phyloP scores from a whole-genome alignment of 2,329 filamentous ascomycete species.

The Rutstroemia sydowiana region DNA sequence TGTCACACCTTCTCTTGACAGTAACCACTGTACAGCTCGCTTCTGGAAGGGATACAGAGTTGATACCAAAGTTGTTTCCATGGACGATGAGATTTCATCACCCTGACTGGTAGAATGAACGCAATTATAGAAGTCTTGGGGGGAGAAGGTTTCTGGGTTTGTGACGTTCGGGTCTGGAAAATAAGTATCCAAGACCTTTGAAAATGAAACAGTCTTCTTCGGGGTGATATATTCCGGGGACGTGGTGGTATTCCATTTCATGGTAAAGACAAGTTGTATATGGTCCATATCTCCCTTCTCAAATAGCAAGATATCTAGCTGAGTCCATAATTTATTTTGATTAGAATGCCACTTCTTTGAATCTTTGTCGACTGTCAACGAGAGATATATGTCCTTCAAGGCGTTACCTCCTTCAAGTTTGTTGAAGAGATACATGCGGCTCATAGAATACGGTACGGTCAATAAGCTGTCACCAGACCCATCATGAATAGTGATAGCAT shows the following conservation, averaged over 20 bases:
- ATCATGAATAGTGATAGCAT: slow-evolving; percentile 19
- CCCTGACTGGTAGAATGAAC: slow-evolving; percentile 52
- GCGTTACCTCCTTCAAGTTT: not conserved
- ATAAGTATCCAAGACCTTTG: slow-evolving; percentile 24
- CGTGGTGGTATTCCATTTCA: slow-evolving; percentile 28
- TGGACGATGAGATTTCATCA: slow-evolving; percentile 32
- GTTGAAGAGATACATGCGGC: not conserved
- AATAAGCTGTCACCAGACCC: slow-evolving; percentile 15
- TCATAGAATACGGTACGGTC: slow-evolving; percentile 11
- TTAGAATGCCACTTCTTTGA: slow-evolving; percentile 18
- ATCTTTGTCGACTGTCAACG: slow-evolving; percentile 19
- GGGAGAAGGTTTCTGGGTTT: slow-evolving; percentile 33
- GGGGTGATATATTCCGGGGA: slow-evolving; percentile 18
- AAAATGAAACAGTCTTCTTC: slow-evolving; percentile 15
- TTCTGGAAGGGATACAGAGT: slow-evolving; percentile 66
- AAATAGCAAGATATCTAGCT: slow-evolving; percentile 20
- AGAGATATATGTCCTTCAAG: slow-evolving; percentile 21
- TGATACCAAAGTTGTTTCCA: slow-evolving; percentile 40
- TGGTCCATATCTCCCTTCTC: slow-evolving; percentile 16
- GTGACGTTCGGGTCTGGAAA: slow-evolving; percentile 22
- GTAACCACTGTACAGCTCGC: slow-evolving; percentile 61
- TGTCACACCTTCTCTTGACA: slow-evolving; percentile 55
- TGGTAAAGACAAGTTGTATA: slow-evolving; percentile 20
- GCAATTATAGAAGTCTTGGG: slow-evolving; percentile 61
- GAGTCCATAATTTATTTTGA: slow-evolving; percentile 26